Base-by-base conservation (phyloP, 768 basidiomycete species). In the Fibroporia radiculosa region DNA sequence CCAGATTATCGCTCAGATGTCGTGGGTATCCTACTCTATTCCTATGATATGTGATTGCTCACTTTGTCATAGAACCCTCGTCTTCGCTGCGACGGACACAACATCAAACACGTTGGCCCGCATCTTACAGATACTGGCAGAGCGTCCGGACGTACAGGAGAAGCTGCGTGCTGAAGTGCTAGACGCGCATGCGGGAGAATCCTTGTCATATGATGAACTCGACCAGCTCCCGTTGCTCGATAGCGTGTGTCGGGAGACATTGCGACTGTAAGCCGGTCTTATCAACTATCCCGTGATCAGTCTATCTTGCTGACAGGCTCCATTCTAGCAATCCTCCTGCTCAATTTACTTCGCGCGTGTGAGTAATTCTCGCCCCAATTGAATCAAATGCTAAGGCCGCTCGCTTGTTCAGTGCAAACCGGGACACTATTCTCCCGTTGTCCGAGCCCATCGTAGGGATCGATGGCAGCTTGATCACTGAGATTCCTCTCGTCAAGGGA, bases 401-500 rank as follows among this genome's bases (percentile, higher is more conserved):
- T 36, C 16, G 16, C 36, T 12, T 29, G 20, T 6, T 2, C 20
- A 57, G 57, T 69, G 71, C 75, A 0, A 54, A 60, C 1, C 60
- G 69, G 45, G 80, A 84, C 53, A 75, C 80, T 45, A 57, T 78
- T 1, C 68, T 86, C 11, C 82, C 80, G 0, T 66, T 84, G n/a
- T 66, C 65, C 10, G 53, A 56, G 1, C 78, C 78, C 3, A 53
- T 82, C n/a, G 58, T 52, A 10, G 73, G 72, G 0, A 49, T 59
- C 0, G 58, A 70, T 0, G 77, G 77, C 0, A 54, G 64, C 33
- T 49, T 54, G 0, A 62, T 73, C 13, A 56, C 64, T 19, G 63
- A 60, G 14, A 58, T 83, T 39, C 35, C 63, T 4, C 59, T 83
- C 28, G 62, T 67, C 16, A 74, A 74, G 48, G 79, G 74, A 3